Evolutionary conservation across 345 rosid genomes (phyloP).

Genomic region (Murraya paniculata): DNA sequence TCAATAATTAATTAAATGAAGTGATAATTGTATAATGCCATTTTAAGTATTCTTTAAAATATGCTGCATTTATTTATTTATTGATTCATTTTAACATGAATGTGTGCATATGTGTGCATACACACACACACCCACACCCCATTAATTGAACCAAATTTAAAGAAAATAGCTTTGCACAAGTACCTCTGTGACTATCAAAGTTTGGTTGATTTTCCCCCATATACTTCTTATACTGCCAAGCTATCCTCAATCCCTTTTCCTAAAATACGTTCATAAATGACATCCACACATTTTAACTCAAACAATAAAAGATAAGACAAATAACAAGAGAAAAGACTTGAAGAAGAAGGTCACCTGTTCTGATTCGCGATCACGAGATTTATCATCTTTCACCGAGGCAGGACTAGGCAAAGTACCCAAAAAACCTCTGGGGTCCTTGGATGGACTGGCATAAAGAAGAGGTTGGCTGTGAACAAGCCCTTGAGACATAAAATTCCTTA

Average conservation of each 20-base stretch:
- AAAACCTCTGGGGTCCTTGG: conserved; percentile 78
- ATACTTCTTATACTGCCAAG: conserved; percentile 92
- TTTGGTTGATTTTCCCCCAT: conserved; percentile 58
- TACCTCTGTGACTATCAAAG: conserved; percentile 39
- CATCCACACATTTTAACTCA: conserved; percentile 6
- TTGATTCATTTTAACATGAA: background rate
- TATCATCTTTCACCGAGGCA: conserved; percentile 56
- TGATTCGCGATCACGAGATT: conserved; percentile 33
- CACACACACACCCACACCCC: background rate
- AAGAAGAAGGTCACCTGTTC: conserved; percentile 47
- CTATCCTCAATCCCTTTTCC: conserved; percentile 80
- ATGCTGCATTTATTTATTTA: background rate
- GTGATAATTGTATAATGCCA: background rate
- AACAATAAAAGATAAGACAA: background rate
- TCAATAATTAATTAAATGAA: background rate
- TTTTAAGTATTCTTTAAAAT: background rate
- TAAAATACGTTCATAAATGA: conserved; percentile 23
- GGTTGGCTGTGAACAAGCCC: conserved; percentile 84
- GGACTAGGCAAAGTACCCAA: conserved; percentile 87
- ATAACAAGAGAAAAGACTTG: background rate
- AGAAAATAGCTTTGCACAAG: background rate
- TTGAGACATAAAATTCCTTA: conserved; percentile 95
- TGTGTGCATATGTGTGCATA: rapidly evolving
- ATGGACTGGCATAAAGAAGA: conserved; percentile 80
- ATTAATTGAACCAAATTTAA: background rate